phyloP scores from a whole-genome alignment of 2,329 filamentous ascomycete genomes.

The Cordyceps cateniannulata region DNA sequence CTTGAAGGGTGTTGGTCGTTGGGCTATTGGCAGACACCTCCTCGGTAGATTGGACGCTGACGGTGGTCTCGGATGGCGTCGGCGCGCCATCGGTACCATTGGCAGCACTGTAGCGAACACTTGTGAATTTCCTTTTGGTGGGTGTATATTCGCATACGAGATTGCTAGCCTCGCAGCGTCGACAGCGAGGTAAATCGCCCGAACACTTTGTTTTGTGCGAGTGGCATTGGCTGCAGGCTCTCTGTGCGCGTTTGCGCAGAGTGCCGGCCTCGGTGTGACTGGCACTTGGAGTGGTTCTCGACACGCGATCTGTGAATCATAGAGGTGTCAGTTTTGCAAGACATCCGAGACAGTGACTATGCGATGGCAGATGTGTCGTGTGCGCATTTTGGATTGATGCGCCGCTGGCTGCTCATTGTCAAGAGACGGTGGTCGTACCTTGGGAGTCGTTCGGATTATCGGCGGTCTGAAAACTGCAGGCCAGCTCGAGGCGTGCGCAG shows the following conservation, averaged over 20 bases:
- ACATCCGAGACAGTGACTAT: neutral
- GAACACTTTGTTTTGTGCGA: conserved; percentile 38
- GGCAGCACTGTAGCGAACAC: conserved; percentile 22
- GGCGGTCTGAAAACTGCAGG: conserved; percentile 28
- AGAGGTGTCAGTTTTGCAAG: conserved; percentile 2
- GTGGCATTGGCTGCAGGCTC: conserved; percentile 36
- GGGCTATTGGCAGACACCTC: conserved; percentile 16
- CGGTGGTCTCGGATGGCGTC: neutral
- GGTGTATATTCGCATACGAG: conserved; percentile 35
- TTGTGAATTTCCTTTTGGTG: conserved; percentile 32
- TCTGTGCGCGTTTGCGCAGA: conserved; percentile 33
- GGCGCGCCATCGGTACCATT: conserved; percentile 4
- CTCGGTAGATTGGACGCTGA: neutral
- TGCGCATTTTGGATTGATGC: neutral
- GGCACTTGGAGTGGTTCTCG: conserved; percentile 32
- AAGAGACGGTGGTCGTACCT: conserved; percentile 14
- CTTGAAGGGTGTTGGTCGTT: conserved; percentile 13
- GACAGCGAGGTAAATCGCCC: conserved; percentile 33
- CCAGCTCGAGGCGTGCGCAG: conserved; percentile 30
- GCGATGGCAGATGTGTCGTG: neutral
- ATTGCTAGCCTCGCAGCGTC: conserved; percentile 28
- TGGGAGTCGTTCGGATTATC: conserved; percentile 17
- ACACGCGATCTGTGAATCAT: conserved; percentile 22
- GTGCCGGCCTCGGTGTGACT: conserved; percentile 38
- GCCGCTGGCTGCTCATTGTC: neutral